Base-by-base conservation (phyloP, 495 filamentous ascomycete genomes). In the Penicillium steckii region DNA sequence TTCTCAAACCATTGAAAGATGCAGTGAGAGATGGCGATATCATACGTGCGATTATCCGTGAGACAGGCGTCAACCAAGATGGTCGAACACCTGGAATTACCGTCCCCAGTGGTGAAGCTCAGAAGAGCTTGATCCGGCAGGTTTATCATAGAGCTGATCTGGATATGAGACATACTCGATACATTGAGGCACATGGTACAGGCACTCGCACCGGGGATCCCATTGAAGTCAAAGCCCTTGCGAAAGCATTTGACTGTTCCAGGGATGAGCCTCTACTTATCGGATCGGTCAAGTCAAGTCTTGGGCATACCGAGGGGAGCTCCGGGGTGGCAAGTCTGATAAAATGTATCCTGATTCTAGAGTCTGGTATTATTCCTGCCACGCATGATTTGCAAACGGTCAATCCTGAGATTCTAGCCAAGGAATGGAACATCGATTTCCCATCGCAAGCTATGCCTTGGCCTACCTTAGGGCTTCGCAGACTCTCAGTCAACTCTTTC, bases 401-500 rank as follows among this genome's bases (percentile, higher is more conserved):
- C 0, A 80, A 77, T 49, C 61, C 69, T 8, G 53, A 56, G n/a
- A 56, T 65, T 10, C 44, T 50, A 1, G 55, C 44, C 4, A 19
- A 4, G 1, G 55, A 62, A 4, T 60, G 53, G 55, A 45, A 55
- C 8, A 52, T 65, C 10, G 38, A 44, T 1, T 65, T 65, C 18
- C 56, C 56, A 0, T 53, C 50, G 1, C 22, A 56, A 15, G 54
- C 33, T 15, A 59, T 44, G 2, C 46, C 52, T 4, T 62, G 59
- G 59, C 59, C 59, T 18, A 51, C 55, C 1, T 1, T 40, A 1
- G 59, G 59, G 2, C 71, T 79, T 0, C 78, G 78, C 13, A 71
- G 84, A 29, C 78, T 72, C 0, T 84, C 79, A 29, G 58, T 74
- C n/a, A 74, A 74, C 22, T 81, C 76, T 0, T 86, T 85, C 46